Evolutionary conservation across 176 grass and related monocot species (phyloP), one percentile per base, ranked within the genome.

Genomic region (Pontederia paniculata): DNA sequence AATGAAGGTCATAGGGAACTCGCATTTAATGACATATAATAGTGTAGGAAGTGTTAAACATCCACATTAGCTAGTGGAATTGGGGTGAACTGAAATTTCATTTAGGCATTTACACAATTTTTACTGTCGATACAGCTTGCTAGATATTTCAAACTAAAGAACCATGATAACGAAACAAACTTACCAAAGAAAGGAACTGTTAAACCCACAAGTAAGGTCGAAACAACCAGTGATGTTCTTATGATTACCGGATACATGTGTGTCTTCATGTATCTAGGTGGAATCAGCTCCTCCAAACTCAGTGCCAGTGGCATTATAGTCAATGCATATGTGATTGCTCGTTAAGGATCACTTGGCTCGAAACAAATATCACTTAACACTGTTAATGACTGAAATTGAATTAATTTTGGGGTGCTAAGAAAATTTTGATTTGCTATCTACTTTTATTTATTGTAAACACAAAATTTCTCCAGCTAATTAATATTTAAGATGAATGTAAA

Each of bases 271-370:
- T 71, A 73, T 69, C 78, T 79, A 63, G 65, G 68, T 31, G 83
- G 83, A 55, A 97, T 68, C 71, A 97, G 59, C 54, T 90, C 91
- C 59, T 97, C 91, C 64, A 97, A 87, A 81, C 86, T 87, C 86
- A 90, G 70, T 14, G 91, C 83, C 60, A 97, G 43, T 2, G 86
- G 86, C 22, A 54, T 87, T 43, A 97, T 73, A 23, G 86, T 88
- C 57, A 90, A 88, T 13, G 91, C 91, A 77, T 97, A 88, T 70
- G 89, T 82, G 45, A 58, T 54, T 64, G 57, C 55, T 74, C n/a
- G 78, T 95, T 82, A 88, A 85, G 84, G 81, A 21, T 11, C 19
- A 53, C 23, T 63, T 49, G 45, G 10, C 56, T 48, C 15, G 41
- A 57, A 10, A 2, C 23, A 8, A 11, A 46, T n/a, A n/a, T 44